Percentiles rank a stretch among this genome's conserved stretches.
These are phyloP conservation scores for Zygotorulaspora danielsina DNA, from an alignment of 805 yeast species.

Conservation along the genomic window DNA sequence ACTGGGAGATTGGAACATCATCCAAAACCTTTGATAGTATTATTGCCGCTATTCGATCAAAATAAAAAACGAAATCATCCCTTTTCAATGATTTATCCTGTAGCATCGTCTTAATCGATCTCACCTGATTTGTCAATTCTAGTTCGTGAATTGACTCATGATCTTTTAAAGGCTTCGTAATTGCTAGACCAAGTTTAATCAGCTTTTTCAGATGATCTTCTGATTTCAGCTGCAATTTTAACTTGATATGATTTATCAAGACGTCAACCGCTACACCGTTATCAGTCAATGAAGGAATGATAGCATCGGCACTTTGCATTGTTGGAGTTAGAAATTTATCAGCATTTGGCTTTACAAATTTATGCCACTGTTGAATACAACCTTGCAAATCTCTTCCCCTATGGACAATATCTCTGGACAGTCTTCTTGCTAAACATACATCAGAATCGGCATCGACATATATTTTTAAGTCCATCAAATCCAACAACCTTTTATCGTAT, in stretches of 20 bases:
- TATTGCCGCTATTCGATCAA: conserved; percentile 73
- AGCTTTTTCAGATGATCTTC: conserved; percentile 61
- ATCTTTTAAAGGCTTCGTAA: conserved; percentile 13
- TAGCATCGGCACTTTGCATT: conserved; percentile 73
- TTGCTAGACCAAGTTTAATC: conserved; percentile 40
- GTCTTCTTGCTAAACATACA: conserved; percentile 82
- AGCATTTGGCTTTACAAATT: conserved; percentile 89
- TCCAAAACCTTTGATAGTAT: conserved; percentile 68
- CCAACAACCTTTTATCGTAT: conserved; percentile 62
- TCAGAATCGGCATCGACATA: conserved; percentile 94
- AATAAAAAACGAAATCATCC: conserved; percentile 80
- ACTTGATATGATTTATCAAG: conserved; percentile 72
- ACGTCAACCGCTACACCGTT: conserved; percentile 74
- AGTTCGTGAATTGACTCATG: conserved; percentile 31
- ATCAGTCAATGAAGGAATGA: conserved; percentile 88
- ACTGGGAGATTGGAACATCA: conserved; percentile 40
- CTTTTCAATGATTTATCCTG: conserved; percentile 51
- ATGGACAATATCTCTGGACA: conserved; percentile 78
- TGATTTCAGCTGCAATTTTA: conserved; percentile 64
- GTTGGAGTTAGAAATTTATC: conserved; percentile 51
- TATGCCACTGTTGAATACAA: conserved; percentile 83
- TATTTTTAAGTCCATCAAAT: conserved; percentile 77
- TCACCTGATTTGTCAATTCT: conserved; percentile 56
- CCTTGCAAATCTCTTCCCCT: conserved; percentile 84
- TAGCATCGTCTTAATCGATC: conserved; percentile 67